phyloP scores from a whole-genome alignment of 2,329 filamentous ascomycete genomes.

The Didymella lethalis region DNA sequence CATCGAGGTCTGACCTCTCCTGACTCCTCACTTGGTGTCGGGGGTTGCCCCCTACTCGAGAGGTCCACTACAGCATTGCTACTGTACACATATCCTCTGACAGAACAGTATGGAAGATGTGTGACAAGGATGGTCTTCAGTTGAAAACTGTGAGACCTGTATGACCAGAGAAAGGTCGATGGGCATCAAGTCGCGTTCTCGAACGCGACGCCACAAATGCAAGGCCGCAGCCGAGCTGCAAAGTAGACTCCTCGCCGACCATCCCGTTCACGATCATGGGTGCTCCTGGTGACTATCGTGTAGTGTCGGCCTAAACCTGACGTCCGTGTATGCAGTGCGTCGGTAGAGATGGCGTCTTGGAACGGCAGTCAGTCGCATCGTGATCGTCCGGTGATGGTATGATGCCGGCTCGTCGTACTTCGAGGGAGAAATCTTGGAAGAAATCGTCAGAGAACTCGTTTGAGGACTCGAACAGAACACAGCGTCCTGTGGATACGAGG shows the following conservation, averaged over 20 bases:
- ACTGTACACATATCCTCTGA: constrained; percentile 2
- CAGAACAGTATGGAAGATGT: not conserved
- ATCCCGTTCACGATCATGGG: constrained; percentile 1
- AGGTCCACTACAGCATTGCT: constrained; percentile 26
- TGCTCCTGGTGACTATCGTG: constrained; percentile 4
- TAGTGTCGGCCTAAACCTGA: constrained; percentile 2
- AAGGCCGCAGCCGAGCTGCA: constrained; percentile 12
- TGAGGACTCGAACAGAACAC: not conserved
- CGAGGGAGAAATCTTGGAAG: not conserved
- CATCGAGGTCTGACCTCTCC: constrained; percentile 36
- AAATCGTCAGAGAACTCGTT: not conserved
- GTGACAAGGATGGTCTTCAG: constrained; percentile 3
- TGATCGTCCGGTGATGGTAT: constrained; percentile 10
- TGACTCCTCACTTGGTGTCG: constrained; percentile 30
- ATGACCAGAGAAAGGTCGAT: constrained; percentile 22
- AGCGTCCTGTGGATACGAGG: not conserved
- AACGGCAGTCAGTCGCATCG: constrained; percentile 18
- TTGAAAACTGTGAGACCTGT: constrained; percentile 5
- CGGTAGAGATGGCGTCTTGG: not conserved
- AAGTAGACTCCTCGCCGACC: constrained; percentile 27
- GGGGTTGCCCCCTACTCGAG: constrained; percentile 40
- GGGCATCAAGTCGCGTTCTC: constrained; percentile 9
- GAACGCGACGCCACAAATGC: constrained; percentile 12
- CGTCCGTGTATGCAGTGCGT: not conserved
- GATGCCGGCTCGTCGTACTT: constrained; percentile 19